phyloP scores from a whole-genome alignment of 1,284 basidiomycete species.

The Bjerkandera adusta region DNA sequence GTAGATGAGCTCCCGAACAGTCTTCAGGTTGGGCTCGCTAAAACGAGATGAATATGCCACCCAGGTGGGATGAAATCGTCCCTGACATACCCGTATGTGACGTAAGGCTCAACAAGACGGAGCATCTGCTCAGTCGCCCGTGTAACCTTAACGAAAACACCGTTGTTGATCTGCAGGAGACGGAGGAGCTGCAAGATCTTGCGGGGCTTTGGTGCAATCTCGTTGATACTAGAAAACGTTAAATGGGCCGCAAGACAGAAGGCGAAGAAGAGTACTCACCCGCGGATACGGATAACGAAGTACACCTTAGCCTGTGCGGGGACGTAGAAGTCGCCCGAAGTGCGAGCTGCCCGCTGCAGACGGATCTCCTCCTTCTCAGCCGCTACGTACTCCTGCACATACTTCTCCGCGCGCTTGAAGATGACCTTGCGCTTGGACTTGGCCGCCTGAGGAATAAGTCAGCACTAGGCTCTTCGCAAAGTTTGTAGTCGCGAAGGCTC shows the following conservation, averaged over 20 bases:
- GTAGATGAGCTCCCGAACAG: slow-evolving; percentile 97
- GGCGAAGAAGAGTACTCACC: slow-evolving; percentile 51
- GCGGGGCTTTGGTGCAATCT: slow-evolving; percentile 98
- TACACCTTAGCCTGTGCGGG: slow-evolving; percentile 96
- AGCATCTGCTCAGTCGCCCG: slow-evolving; percentile 98
- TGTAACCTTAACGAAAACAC: slow-evolving; percentile 97
- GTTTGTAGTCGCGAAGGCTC: slow-evolving; percentile 29
- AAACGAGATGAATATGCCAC: slow-evolving; percentile 14
- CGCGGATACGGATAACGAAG: slow-evolving; percentile 97
- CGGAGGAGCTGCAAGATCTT: slow-evolving; percentile 99
- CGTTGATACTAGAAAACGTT: slow-evolving; percentile 81
- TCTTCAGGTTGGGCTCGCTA: slow-evolving; percentile 94
- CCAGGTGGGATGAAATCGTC: background rate
- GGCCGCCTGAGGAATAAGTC: slow-evolving; percentile 57
- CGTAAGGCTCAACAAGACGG: slow-evolving; percentile 94
- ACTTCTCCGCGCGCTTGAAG: slow-evolving; percentile 99
- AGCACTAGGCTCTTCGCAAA: slow-evolving; percentile 14
- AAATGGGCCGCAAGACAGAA: background rate
- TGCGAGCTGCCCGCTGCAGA: slow-evolving; percentile 90
- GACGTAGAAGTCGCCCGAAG: slow-evolving; percentile 96
- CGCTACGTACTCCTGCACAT: slow-evolving; percentile 94
- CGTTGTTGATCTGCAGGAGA: slow-evolving; percentile 99
- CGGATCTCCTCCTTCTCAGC: slow-evolving; percentile 98
- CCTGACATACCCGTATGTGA: slow-evolving; percentile 86
- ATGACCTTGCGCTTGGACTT: slow-evolving; percentile 95